phyloP scores from a whole-genome alignment of 495 filamentous ascomycete species.

The Penicillium daleae region DNA sequence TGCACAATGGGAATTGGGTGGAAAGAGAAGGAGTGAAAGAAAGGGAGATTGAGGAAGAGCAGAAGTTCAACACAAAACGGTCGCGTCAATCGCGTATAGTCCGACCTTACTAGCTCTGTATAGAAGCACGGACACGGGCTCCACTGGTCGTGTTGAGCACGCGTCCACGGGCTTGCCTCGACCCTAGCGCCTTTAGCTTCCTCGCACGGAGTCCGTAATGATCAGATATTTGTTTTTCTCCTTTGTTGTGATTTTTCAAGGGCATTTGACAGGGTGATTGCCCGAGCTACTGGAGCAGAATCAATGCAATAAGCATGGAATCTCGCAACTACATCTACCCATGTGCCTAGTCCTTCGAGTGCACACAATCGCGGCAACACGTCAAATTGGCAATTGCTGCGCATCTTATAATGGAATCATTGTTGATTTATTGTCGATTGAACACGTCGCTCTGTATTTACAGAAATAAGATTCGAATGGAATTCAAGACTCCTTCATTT shows the following conservation, averaged over 20 bases:
- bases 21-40: conserved; percentile 3
- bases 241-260: neutral
- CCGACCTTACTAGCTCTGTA: conserved; percentile 33
- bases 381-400: neutral
- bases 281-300: neutral
- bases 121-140: conserved; percentile 36
- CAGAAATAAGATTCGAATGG: neutral
- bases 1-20: neutral
- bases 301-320: neutral
- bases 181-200: conserved; percentile 1
- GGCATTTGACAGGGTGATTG: neutral
- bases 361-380: neutral
- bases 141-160: conserved; percentile 38
- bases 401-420: neutral
- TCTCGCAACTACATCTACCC: neutral
- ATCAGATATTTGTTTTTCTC: neutral
- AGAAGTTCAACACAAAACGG: conserved; percentile 23
- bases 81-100: conserved; percentile 40
- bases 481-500: neutral
- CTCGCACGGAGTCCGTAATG: neutral
- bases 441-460: neutral
- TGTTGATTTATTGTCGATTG: neutral
- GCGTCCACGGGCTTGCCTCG: conserved; percentile 24
- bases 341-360: neutral
- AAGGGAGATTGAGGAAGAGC: conserved; percentile 10